Base-by-base conservation (phyloP, 2,329 filamentous ascomycete genomes). In the Fusarium albidum region DNA sequence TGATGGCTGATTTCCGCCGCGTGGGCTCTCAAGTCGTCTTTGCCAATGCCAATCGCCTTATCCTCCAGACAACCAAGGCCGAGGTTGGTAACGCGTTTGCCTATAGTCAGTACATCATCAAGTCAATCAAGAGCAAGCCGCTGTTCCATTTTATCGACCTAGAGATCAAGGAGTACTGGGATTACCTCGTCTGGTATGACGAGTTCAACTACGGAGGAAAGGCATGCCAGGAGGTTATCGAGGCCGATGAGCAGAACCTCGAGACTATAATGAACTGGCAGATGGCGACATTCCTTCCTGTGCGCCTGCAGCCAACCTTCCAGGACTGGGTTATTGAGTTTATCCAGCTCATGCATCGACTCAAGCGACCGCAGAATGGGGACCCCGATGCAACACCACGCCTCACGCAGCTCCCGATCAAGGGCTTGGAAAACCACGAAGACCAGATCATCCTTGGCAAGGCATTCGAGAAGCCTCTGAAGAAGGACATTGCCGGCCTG, bases 241-340 rank as follows among this genome's bases (percentile, higher is more conserved):
- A 94, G 65, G 74, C 75, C 6, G 79, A 83, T 5, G 86, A 89
- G 37, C 92, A 97, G 70, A 82, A 85, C 4, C 82, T 98, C 12
- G 90, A 97, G 66, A 95, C 90, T 10, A 86, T 99, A 67, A 98
- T 99, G 93, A 91, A 96, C 74, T 99, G 96, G 96, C 95, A 99
- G 72, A 89, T 99, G 69, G 89, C 87, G 38, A 93, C 91, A 1
- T 97, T 97, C 71, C 76, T 99, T 1, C 95, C 96, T 0, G 71
- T 78, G 1, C 86, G 89, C 5, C 80, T 99, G 41, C 93, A 98
- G 68, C 83, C 89, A 1, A 84, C 88, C 9, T 99, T 99, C 78
- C 85, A 93, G 57, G 88, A 96, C 65, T 97, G 93, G 92, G 86
- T 97, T 4, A 86, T 96, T 12, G 92, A 96, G 70, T 99, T 97